Evolutionary conservation across 2,329 filamentous ascomycete species (phyloP).

Genomic region (Colletotrichum falcatum): DNA sequence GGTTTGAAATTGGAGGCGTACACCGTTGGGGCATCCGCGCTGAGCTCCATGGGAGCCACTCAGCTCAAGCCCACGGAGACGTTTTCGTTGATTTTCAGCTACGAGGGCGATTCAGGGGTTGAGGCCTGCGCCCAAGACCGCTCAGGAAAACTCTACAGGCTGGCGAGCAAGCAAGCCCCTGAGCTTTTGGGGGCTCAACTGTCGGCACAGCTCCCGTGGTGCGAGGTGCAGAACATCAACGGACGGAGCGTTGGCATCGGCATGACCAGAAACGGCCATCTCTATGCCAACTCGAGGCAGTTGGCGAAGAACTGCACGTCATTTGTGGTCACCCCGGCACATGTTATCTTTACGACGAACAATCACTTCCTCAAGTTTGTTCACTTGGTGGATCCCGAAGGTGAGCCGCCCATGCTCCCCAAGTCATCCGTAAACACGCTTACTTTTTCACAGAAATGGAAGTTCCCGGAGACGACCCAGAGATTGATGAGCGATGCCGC

Average conservation of each 20-base stretch:
- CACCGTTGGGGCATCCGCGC: neutral
- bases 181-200: constrained; percentile 30
- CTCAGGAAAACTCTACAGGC: constrained; percentile 58
- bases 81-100: constrained; percentile 48
- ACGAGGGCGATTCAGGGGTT: constrained; percentile 46
- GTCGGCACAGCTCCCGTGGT: constrained; percentile 63
- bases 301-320: constrained; percentile 92
- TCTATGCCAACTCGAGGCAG: constrained; percentile 81
- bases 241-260: constrained; percentile 63
- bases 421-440: constrained; percentile 35
- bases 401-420: constrained; percentile 56
- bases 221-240: constrained; percentile 48
- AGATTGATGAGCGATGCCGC: constrained; percentile 90
- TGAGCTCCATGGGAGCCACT: neutral
- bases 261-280: constrained; percentile 78
- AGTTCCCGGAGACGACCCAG: constrained; percentile 87
- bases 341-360: constrained; percentile 92
- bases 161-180: constrained; percentile 44
- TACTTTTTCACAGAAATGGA: constrained; percentile 73
- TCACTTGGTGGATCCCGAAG: constrained; percentile 76
- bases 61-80: constrained; percentile 28
- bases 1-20: constrained; percentile 34
- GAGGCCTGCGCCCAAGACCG: constrained; percentile 60
- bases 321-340: constrained; percentile 82
- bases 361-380: constrained; percentile 96